Evolutionary conservation across 2,329 filamentous ascomycete species (phyloP).

Genomic region (Fusarium sp.): DNA sequence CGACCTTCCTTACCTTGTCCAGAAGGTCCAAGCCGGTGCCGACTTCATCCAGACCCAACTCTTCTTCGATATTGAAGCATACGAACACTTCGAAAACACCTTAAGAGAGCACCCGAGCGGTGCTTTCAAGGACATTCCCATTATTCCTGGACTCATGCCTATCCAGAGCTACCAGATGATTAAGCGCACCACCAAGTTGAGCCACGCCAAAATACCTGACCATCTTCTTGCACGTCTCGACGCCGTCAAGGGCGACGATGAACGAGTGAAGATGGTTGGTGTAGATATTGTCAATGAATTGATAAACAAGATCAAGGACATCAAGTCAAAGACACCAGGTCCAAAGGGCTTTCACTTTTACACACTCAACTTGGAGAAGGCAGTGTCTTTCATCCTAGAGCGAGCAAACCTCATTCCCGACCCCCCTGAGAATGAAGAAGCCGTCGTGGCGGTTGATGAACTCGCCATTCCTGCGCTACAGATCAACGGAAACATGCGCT

Average conservation of each 20-base stretch:
- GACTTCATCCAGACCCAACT: slow-evolving; percentile 99
- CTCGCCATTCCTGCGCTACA: slow-evolving; percentile 50
- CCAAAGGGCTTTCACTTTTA: slow-evolving; percentile 95
- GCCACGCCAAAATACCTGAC: slow-evolving; percentile 84
- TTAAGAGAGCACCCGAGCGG: slow-evolving; percentile 86
- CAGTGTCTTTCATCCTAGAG: slow-evolving; percentile 92
- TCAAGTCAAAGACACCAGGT: slow-evolving; percentile 67
- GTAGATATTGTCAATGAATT: slow-evolving; percentile 88
- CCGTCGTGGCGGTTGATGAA: slow-evolving; percentile 63
- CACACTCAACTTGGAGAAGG: slow-evolving; percentile 95
- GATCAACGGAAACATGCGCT: slow-evolving; percentile 63
- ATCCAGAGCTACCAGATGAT: slow-evolving; percentile 98
- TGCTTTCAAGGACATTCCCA: slow-evolving; percentile 85
- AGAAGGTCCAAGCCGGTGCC: slow-evolving; percentile 90
- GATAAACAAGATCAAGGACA: slow-evolving; percentile 78
- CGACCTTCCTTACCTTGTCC: slow-evolving; percentile 88
- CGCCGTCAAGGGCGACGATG: slow-evolving; percentile 81
- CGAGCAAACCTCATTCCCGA: slow-evolving; percentile 84
- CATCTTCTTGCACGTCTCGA: slow-evolving; percentile 77
- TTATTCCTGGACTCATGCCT: slow-evolving; percentile 96
- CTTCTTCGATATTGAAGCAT: slow-evolving; percentile 91
- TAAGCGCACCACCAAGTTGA: slow-evolving; percentile 92
- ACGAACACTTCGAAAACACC: slow-evolving; percentile 80
- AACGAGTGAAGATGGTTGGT: slow-evolving; percentile 82
- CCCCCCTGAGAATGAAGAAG: slow-evolving; percentile 64